Evolutionary conservation across 805 yeast genomes (phyloP).

Genomic region (Sporopachydermia lactativora): DNA sequence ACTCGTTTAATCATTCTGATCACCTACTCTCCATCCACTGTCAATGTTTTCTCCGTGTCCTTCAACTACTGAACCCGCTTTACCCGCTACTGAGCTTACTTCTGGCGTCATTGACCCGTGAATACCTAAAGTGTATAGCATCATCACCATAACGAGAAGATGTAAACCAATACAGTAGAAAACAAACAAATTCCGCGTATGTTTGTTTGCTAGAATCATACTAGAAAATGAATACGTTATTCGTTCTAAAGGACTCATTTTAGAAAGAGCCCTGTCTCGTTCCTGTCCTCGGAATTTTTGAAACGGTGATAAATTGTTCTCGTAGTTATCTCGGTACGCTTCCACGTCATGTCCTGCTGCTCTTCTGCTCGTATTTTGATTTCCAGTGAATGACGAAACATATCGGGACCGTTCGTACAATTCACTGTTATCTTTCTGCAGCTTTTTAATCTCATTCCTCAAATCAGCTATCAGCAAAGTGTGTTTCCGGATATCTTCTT

Average conservation of each 20-base stretch:
- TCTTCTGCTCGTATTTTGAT: slow-evolving; percentile 9
- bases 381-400: slow-evolving; percentile 13
- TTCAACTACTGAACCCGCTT: slow-evolving; percentile 1
- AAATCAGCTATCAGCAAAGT: slow-evolving; percentile 40
- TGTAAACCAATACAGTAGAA: slow-evolving; percentile 67
- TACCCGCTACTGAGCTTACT: slow-evolving; percentile 17
- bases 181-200: slow-evolving; percentile 59
- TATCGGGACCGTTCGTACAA: slow-evolving; percentile 53
- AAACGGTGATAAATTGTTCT: slow-evolving; percentile 68
- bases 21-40: neutral
- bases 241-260: slow-evolving; percentile 66
- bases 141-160: slow-evolving; percentile 50
- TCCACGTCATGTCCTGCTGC: slow-evolving; percentile 34
- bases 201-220: slow-evolving; percentile 58
- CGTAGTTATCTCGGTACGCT: slow-evolving; percentile 50
- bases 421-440: slow-evolving; percentile 64
- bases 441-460: slow-evolving; percentile 43
- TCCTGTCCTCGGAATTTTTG: slow-evolving; percentile 71
- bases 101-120: slow-evolving; percentile 32
- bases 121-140: slow-evolving; percentile 37
- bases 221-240: slow-evolving; percentile 60
- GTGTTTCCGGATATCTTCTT: slow-evolving; percentile 59
- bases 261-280: slow-evolving; percentile 56
- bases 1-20: neutral
- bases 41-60: slow-evolving; percentile 2